These are phyloP conservation scores for Saccharomyces hybrid DNA, from an alignment of 1,139 yeast genomes.

Conservation along the genomic window DNA sequence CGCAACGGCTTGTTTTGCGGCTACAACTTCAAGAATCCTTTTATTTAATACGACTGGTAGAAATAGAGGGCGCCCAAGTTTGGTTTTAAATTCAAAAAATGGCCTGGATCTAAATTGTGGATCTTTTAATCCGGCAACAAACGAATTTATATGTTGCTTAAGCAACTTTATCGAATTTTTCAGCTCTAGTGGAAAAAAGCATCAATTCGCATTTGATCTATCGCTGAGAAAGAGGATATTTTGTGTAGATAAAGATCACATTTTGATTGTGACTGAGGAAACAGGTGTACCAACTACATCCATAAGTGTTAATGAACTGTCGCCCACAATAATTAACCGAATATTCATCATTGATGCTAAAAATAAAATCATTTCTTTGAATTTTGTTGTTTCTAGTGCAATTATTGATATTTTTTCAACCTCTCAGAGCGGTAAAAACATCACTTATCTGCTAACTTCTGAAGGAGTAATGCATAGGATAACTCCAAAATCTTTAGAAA, in stretches of 20 bases:
- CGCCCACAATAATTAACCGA: conserved; percentile 26
- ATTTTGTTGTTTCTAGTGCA: conserved; percentile 57
- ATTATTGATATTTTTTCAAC: conserved; percentile 45
- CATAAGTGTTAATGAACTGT: not conserved
- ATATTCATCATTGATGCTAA: conserved; percentile 59
- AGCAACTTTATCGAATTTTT: conserved; percentile 33
- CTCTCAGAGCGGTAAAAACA: conserved; percentile 41
- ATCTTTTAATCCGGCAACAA: conserved; percentile 30
- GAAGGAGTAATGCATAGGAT: conserved; percentile 71
- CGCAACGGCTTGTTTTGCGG: conserved; percentile 20
- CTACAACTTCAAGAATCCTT: conserved; percentile 53
- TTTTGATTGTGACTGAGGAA: conserved; percentile 33
- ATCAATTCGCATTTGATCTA: conserved; percentile 51
- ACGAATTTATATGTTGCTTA: conserved; percentile 30
- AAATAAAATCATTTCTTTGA: conserved; percentile 66
- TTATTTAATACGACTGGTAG: conserved; percentile 75
- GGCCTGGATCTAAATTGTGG: conserved; percentile 75
- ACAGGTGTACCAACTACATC: conserved; percentile 6
- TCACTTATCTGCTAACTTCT: conserved; percentile 51
- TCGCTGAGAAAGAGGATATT: conserved; percentile 47
- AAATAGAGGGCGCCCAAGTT: conserved; percentile 61
- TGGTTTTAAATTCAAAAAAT: conserved; percentile 48
- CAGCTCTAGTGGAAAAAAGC: conserved; percentile 44
- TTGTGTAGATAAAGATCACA: conserved; percentile 37
- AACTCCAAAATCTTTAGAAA: conserved; percentile 56